Conservation (phyloP, 306 rosid species). For the Medicago arabica region DNA sequence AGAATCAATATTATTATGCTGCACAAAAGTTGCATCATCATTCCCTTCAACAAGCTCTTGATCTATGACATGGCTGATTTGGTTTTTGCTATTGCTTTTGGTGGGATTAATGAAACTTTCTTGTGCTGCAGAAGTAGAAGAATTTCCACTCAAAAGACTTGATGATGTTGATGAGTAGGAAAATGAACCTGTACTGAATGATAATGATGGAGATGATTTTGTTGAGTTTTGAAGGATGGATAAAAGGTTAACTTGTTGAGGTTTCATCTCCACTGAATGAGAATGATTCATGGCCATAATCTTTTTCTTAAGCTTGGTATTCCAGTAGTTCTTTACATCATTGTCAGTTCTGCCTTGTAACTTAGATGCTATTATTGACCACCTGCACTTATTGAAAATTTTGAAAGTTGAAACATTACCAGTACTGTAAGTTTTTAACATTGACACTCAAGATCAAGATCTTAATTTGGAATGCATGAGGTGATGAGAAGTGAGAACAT, state of each 20-base stretch:
- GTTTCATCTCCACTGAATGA: slow-evolving; percentile 44
- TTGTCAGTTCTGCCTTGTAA: slow-evolving; percentile 91
- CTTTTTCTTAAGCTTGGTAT: slow-evolving; percentile 94
- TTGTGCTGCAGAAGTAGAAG: slow-evolving; percentile 51
- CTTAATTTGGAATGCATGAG: slow-evolving; percentile 41
- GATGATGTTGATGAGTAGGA: slow-evolving; percentile 46
- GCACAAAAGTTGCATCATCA: slow-evolving; percentile 30
- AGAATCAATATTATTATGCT: slow-evolving; percentile 34
- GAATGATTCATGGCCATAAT: slow-evolving; percentile 48
- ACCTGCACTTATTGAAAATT: slow-evolving; percentile 54
- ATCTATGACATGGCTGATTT: slow-evolving; percentile 31
- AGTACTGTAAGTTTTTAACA: no score
- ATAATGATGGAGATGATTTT: slow-evolving; percentile 41
- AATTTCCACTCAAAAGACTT: slow-evolving; percentile 48
- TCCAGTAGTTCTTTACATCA: slow-evolving; percentile 94
- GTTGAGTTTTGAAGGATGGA: slow-evolving; percentile 52
- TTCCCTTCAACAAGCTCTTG: slow-evolving; percentile 24
- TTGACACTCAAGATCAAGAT: slow-evolving; percentile 27
- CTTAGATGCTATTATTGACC: slow-evolving; percentile 95
- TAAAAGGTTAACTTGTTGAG: slow-evolving; percentile 45
- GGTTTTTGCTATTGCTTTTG: slow-evolving; percentile 42
- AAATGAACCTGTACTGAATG: slow-evolving; percentile 37
- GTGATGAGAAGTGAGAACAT: not conserved
- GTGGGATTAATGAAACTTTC: slow-evolving; percentile 51
- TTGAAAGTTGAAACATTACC: slow-evolving; percentile 12